A percentile compares a stretch with the other conserved stretches of the same genome.
Evolutionary conservation across 2,329 filamentous ascomycete species (phyloP).

Genomic region (Pezicula radicicola): DNA sequence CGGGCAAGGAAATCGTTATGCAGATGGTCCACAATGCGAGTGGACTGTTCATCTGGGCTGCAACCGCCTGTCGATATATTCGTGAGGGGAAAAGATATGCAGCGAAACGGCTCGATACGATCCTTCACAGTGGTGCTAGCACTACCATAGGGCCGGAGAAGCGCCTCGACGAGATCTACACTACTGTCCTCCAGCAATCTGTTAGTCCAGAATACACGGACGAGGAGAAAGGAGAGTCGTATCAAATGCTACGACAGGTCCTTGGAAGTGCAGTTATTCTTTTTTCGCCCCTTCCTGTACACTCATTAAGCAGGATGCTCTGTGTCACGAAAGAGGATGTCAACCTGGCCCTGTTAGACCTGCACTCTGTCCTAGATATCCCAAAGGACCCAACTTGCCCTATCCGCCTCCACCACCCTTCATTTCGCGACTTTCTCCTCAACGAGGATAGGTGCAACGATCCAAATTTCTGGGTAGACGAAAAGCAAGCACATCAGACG

Average conservation of each 20-base stretch:
- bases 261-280: constrained; percentile 4
- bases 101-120: neutral
- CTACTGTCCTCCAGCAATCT: neutral
- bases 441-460: constrained; percentile 10
- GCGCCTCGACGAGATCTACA: constrained; percentile 2
- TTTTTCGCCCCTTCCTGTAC: constrained; percentile 1
- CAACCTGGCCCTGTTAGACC: constrained; percentile 11
- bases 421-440: constrained; percentile 31
- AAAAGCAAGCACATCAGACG: constrained; percentile 25
- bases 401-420: constrained; percentile 22
- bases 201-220: neutral
- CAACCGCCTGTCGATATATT: constrained; percentile 12
- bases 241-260: neutral
- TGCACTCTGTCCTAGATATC: constrained; percentile 19
- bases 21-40: constrained; percentile 14
- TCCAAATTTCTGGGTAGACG: constrained; percentile 29
- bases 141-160: neutral
- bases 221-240: neutral
- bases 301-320: neutral
- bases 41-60: constrained; percentile 24
- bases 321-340: neutral
- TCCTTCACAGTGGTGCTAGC: neutral
- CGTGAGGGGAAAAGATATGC: neutral
- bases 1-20: neutral
- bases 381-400: constrained; percentile 13